Conservation (phyloP, 164 flowering plant species). For the Houttuynia cordata region DNA sequence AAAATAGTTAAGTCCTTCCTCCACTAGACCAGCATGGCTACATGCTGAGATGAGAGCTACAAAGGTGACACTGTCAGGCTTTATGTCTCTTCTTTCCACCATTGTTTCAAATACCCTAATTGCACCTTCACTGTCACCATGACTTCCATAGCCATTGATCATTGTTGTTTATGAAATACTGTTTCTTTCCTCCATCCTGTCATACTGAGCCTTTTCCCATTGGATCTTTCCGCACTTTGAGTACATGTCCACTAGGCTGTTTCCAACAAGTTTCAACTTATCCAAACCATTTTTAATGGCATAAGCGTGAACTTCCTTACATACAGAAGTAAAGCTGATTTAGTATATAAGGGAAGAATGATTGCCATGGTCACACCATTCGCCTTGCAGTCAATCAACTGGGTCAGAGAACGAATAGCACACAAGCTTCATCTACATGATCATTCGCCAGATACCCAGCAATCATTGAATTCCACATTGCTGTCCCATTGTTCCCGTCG, state of each 20-base stretch:
- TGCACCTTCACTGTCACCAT: slow-evolving; percentile 19
- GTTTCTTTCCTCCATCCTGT: slow-evolving; percentile 10
- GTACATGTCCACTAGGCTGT: slow-evolving; percentile 29
- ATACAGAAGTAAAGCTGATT: slow-evolving; percentile 11
- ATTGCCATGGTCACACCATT: slow-evolving; percentile 27
- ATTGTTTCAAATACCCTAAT: slow-evolving; percentile 9
- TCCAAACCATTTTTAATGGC: slow-evolving; percentile 16
- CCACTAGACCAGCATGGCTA: slow-evolving; percentile 22
- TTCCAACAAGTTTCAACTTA: slow-evolving; percentile 17
- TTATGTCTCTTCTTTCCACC: slow-evolving; percentile 9
- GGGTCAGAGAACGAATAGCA: slow-evolving; percentile 10
- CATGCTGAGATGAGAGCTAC: slow-evolving; percentile 20
- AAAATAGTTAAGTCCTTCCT: slow-evolving; percentile 18
- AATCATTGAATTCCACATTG: slow-evolving; percentile 19
- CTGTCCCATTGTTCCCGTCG: neutral
- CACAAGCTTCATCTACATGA: slow-evolving; percentile 11
- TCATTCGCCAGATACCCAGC: slow-evolving; percentile 12
- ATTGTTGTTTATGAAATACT: slow-evolving; percentile 20
- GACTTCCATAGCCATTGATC: slow-evolving; percentile 19
- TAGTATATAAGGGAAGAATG: slow-evolving; percentile 19
- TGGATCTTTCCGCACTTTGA: slow-evolving; percentile 22
- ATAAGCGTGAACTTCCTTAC: slow-evolving; percentile 22
- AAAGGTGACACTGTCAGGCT: slow-evolving; percentile 21
- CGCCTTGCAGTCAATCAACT: slow-evolving; percentile 7
- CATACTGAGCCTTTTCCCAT: slow-evolving; percentile 9